Evolutionary conservation across 2,329 filamentous ascomycete species (phyloP).

Genomic region (Metarhizium guizhouense): DNA sequence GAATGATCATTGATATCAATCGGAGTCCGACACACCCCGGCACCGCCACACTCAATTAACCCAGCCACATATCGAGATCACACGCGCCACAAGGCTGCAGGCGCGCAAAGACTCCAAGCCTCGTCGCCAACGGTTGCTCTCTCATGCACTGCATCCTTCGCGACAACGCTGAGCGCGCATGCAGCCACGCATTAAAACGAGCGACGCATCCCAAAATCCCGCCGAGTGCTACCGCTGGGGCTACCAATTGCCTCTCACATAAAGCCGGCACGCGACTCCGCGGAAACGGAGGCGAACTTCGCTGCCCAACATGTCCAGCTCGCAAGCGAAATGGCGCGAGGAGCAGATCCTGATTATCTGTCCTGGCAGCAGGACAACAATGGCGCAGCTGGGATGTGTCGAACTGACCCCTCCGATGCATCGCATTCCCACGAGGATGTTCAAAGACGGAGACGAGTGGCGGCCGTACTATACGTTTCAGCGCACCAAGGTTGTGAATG

Average conservation of each 20-base stretch:
- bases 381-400: constrained; percentile 82
- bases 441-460: constrained; percentile 72
- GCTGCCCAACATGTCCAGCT: constrained; percentile 40
- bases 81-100: not conserved
- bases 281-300: not conserved
- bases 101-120: not conserved
- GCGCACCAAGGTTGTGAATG: constrained; percentile 43
- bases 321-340: constrained; percentile 53
- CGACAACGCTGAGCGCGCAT: not conserved
- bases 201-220: not conserved
- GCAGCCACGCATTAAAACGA: not conserved
- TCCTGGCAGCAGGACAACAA: constrained; percentile 79
- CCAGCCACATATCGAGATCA: too few relatives aligned
- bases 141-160: not conserved
- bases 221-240: not conserved
- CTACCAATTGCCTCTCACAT: not conserved
- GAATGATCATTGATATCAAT: too few relatives aligned
- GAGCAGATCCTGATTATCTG: constrained; percentile 63
- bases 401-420: constrained; percentile 87
- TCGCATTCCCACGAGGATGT: constrained; percentile 90
- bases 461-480: constrained; percentile 69
- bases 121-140: not conserved
- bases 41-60: too few relatives aligned
- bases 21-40: too few relatives aligned
- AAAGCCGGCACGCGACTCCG: not conserved